Evolutionary conservation across 768 basidiomycete species (phyloP), one percentile per base, ranked within the genome.

Genomic region (Dioszegia hungarica): DNA sequence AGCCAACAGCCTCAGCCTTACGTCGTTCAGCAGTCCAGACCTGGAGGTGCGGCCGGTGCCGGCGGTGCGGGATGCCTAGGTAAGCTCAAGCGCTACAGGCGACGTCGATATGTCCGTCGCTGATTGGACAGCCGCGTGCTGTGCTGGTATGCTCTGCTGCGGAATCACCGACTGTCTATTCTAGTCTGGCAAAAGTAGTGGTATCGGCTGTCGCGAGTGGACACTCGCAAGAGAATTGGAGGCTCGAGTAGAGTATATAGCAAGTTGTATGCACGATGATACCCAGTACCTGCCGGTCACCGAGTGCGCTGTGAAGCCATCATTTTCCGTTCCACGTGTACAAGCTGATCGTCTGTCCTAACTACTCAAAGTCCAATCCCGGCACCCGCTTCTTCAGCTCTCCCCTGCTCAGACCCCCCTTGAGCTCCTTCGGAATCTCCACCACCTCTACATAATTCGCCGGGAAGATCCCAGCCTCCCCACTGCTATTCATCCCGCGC

Each of bases 391-490:
- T 54, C 41, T 61, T 72, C 49, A 72, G 45, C 27, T 68, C 64
- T 19, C 56, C 52, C 39, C 63, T 53, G 8, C 48, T 52, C 37
- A 72, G 44, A 11, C 65, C 67, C 8, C 70, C 70, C 34, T 57
- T 63, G 17, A 64, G 45, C 2, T 64, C 56, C 39, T 61, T 62
- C 5, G 71, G 71, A 22, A 69, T 25, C 34, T 64, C 61, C 22
- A 73, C 27, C n/a, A 70, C 64, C 44, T 73, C 71, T 9, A 73
- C 64, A 55, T 73, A 73, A 44, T 45, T 70, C 27, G 45, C 49
- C 9, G 71, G 71, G 64, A 73, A 73, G 15, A 73, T 73, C 4
- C 71, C 71, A 20, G 54, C 58, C 34, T 51, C 37, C 8, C 38
- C 61, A 3, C 31, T 33, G 4, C 25, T 24, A 3, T 39, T 39